Percentiles rank a stretch among this genome's conserved stretches.
phyloP scores from a whole-genome alignment of 371 early-diverging fungal genomes.

The Rhizomucor pusillus region DNA sequence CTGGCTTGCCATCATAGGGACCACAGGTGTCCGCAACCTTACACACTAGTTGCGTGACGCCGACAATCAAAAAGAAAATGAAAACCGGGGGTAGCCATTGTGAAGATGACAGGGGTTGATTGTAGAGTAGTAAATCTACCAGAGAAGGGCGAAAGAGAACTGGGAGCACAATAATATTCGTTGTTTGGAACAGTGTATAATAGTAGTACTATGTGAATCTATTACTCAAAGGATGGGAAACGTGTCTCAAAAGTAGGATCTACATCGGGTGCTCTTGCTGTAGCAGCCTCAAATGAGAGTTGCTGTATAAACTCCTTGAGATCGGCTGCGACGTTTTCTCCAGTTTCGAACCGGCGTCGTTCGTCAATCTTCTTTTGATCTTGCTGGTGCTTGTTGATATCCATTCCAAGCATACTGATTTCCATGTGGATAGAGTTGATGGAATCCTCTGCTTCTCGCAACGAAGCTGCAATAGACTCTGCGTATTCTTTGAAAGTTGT shows the following conservation, averaged over 20 bases:
- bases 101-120: too few species aligned
- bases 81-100: too few species aligned
- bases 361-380: constrained; percentile 47
- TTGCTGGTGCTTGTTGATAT: constrained; percentile 40
- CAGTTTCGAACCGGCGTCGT: constrained; percentile 38
- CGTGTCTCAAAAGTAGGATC: constrained; percentile 48
- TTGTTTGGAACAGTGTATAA: too few species aligned
- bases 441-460: constrained; percentile 34
- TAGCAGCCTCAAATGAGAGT: constrained; percentile 32
- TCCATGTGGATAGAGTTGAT: constrained; percentile 40
- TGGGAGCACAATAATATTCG: too few species aligned
- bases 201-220: too few species aligned
- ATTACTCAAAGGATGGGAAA: constrained; percentile 40
- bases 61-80: too few species aligned
- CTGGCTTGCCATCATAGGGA: too few species aligned
- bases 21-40: too few species aligned
- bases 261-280: constrained; percentile 46
- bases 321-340: constrained; percentile 37
- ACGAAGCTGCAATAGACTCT: constrained; percentile 34
- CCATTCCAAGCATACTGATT: constrained; percentile 44
- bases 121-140: too few species aligned
- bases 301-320: constrained; percentile 40
- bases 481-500: constrained; percentile 44
- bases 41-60: too few species aligned
- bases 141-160: too few species aligned